Evolutionary conservation across 2,329 filamentous ascomycete genomes (phyloP), one percentile per base, ranked within the genome.

Genomic region (Diaporthe destruens): DNA sequence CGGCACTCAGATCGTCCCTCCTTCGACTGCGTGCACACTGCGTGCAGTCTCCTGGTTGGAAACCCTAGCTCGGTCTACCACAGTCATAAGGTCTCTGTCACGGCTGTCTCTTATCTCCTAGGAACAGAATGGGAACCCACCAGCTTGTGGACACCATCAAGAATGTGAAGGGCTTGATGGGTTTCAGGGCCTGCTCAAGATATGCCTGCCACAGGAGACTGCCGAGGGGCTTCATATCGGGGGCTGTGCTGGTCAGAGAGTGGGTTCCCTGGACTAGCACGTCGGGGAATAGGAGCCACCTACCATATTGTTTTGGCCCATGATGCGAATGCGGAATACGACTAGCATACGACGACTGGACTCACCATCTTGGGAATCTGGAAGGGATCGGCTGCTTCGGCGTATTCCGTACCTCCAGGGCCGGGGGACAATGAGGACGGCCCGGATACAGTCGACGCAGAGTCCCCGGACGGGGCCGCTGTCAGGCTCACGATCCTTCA

Each of bases 401-500:
- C 44, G 16, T n/a, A n/a, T n/a, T n/a, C n/a, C n/a, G n/a, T 23
- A 65, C 20, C 18, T 39, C 61, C 29, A 51, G 29, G 20, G 16
- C 29, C 61, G 44, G 61, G 34, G 34, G 61, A 32, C 44, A 51
- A 65, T 34, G 20, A 51, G 18, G 11, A 34, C 42, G 59, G 59
- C 29, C 42, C 59, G 59, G 59, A 65, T 65, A 49, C 29, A 51
- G 29, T 65, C 20, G 18, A 51, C 20, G 7, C 29, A 51, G 29
- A 36, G 36, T 23, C 59, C 61, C 42, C 44, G 44, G 59, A 51
- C 29, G 44, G 61, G 8, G 61, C 61, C 61, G 61, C 61, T 65
- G 61, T 51, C 61, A 49, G 57, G 39, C 47, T 25, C n/a, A 47
- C 25, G 23, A 65, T 65, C 59, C 59, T 65, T 65, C 59, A 51